Conservation (phyloP, 2,329 filamentous ascomycete species). For the Fusarium succisae region DNA sequence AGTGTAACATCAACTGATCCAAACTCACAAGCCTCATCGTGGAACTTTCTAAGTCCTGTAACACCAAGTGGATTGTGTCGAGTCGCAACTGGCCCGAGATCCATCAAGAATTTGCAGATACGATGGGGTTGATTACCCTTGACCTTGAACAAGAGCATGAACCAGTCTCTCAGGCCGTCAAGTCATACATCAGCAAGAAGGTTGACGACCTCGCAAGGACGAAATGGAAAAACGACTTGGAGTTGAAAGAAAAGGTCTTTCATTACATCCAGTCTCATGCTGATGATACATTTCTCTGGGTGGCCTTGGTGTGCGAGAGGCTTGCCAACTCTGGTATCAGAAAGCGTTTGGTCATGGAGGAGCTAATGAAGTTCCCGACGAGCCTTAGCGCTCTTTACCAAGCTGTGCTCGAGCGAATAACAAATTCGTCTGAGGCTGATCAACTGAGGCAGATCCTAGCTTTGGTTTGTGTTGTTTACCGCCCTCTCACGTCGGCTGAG, state of each 20-base stretch:
- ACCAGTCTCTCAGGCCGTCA: rapidly evolving
- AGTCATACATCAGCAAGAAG: neutral
- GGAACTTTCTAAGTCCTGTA: rapidly evolving
- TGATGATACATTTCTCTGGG: neutral
- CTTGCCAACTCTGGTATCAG: neutral
- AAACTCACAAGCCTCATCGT: neutral
- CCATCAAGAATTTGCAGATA: rapidly evolving
- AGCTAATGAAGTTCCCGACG: rapidly evolving
- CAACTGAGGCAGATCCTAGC: rapidly evolving
- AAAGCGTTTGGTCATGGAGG: neutral
- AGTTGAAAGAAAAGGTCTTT: neutral
- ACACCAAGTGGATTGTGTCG: rapidly evolving
- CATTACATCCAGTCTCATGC: rapidly evolving
- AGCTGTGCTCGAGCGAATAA: rapidly evolving
- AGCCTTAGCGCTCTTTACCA: rapidly evolving
- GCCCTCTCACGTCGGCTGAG: rapidly evolving
- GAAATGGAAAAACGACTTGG: rapidly evolving
- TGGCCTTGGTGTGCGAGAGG: rapidly evolving
- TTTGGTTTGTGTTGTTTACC: rapidly evolving
- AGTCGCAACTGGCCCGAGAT: neutral
- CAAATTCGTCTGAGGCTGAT: rapidly evolving
- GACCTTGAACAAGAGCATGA: rapidly evolving
- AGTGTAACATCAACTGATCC: rapidly evolving
- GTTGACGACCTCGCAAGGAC: rapidly evolving
- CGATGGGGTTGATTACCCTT: rapidly evolving